Conservation (phyloP, 1,139 yeast genomes). For the Hansenula sp. region DNA sequence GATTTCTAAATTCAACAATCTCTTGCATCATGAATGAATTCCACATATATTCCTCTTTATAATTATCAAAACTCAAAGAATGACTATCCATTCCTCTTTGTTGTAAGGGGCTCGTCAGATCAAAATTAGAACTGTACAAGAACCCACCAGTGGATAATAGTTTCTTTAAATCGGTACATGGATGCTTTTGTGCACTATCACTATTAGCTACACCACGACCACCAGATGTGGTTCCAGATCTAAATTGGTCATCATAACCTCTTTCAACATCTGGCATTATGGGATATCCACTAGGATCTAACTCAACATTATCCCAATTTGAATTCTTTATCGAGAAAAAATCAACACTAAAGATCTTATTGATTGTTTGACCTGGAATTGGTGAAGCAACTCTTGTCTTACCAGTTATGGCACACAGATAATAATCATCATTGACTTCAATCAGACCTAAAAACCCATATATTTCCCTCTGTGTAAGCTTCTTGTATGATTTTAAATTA, state of each 20-base stretch:
- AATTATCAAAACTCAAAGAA: constrained; percentile 48
- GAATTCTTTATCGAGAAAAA: constrained; percentile 69
- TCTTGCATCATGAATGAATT: constrained; percentile 88
- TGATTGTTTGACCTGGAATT: constrained; percentile 70
- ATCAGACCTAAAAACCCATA: constrained; percentile 86
- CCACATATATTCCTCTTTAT: constrained; percentile 93
- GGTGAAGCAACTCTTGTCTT: constrained; percentile 80
- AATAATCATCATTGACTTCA: constrained; percentile 60
- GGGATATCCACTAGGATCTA: constrained; percentile 65
- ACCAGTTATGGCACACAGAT: constrained; percentile 77
- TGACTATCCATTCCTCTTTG: constrained; percentile 51
- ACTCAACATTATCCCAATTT: constrained; percentile 75
- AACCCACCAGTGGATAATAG: constrained; percentile 84
- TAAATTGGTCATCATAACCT: constrained; percentile 16
- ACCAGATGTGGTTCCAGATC: constrained; percentile 2
- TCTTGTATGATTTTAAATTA: constrained; percentile 37
- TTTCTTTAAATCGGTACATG: constrained; percentile 76
- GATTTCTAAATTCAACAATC: constrained; percentile 66
- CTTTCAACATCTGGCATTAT: constrained; percentile 23
- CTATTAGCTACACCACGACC: constrained; percentile 9
- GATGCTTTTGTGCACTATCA: constrained; percentile 42
- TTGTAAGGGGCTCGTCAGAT: constrained; percentile 79
- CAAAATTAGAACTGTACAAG: constrained; percentile 89
- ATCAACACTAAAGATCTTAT: constrained; percentile 78
- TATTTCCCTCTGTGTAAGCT: constrained; percentile 52